Evolutionary conservation across 306 rosid genomes (phyloP), one percentile per base, ranked within the genome.

Genomic region (Senna siamea): DNA sequence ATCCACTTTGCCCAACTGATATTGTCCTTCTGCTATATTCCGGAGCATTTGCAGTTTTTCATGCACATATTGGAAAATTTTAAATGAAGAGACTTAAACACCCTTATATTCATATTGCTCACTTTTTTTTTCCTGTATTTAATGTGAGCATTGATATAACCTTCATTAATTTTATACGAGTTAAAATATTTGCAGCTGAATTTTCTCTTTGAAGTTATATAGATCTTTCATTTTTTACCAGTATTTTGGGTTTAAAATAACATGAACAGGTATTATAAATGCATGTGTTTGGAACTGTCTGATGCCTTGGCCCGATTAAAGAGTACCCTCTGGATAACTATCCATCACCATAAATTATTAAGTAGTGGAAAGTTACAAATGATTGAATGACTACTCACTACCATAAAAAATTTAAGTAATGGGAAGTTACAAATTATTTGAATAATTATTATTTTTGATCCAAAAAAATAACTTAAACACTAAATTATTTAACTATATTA

Each of bases 51-150:
- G 17, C 54, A 17, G 0, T 76, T 22, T 26, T 52, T 69, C 7
- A 37, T 57, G 20, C 28, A 35, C 13, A 57, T 22, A 28, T 26
- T 69, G 80, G 44, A 69, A 50, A 11, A 43, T 48, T 56, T 55
- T 2, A 66, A 66, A 40, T 56, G 41, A 72, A 22, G 51, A 76
- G 67, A 11, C 28, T 2, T 56, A 35, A 66, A 43, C 74, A 38
- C 35, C 48, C 53, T 44, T 6, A 56, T 55, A 7, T 67, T 46
- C 30, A 59, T 30, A 57, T 57, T 66, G 55, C 20, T 67, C 60
- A 56, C 60, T 11, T 10, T 55, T 22, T 30, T n/a, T 47, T 69
- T 43, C 34, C 78, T 55, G 35, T n/a, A 6, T 18, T 15, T 17
- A 7, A 7, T 32, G 44, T 34, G 23, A 34, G 18, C 66, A 34